Base-by-base conservation (phyloP, 2,329 filamentous ascomycete species). In the Massarina eburnea region DNA sequence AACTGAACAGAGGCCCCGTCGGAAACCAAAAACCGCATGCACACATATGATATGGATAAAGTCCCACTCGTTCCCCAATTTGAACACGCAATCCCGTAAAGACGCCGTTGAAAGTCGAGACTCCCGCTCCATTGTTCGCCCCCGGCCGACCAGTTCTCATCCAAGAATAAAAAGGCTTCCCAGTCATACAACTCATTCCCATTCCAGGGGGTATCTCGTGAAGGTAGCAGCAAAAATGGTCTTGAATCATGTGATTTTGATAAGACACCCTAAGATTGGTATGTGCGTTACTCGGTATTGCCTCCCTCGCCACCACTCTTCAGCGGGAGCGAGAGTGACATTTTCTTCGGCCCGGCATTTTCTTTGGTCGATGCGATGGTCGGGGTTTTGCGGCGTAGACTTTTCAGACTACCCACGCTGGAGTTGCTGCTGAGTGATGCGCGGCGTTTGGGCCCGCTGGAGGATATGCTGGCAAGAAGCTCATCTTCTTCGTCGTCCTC, bases 401-500 rank as follows among this genome's bases (percentile, higher is more conserved):
- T 67, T 26, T 63, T 65, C 24, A 67, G 36, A 38, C 59, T 69
- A 18, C 58, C 55, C n/a, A 54, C 64, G 41, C 62, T 67, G 35
- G 62, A 53, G 34, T 63, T 67, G 49, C 68, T 70, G 18, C 58
- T 62, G 26, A 60, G 51, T 6, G 67, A 69, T 32, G 67, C 73
- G 43, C 72, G 76, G 22, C 76, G 67, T 46, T 77, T 73, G 41
- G 74, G 73, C 10, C 64, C 65, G 38, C 71, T 62, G n/a, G 64
- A 61, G 14, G 89, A 83, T 58, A 96, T 78, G 71, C 94, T 95
- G 43, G 85, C 84, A n/a, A 97, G 55, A 10, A 69, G 74, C 62
- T 92, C 89, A 54, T 96, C 91, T 45, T 96, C 91, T 36, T 96
- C 92, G 51, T 95, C 90, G 46, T 96, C 92, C 65, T 96, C 91